phyloP scores from a whole-genome alignment of 768 basidiomycete species.

The Pisolithus orientalis region DNA sequence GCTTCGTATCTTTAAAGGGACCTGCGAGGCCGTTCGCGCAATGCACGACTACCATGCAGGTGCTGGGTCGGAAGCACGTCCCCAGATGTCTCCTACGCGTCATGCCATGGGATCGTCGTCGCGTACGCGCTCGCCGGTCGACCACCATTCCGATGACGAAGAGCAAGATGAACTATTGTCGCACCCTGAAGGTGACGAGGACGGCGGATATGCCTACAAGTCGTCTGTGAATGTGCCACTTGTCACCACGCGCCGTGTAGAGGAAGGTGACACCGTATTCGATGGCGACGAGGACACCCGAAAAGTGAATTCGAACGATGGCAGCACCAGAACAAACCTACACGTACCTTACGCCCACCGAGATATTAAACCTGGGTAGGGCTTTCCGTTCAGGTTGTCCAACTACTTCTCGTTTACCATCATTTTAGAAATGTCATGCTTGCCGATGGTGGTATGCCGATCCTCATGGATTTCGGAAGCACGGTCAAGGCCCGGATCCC shows the following conservation, averaged over 20 bases:
- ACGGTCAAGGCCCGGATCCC: constrained; percentile 78
- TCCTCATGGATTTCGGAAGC: constrained; percentile 99
- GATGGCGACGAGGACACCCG: constrained; percentile 73
- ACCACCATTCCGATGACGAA: constrained; percentile 40
- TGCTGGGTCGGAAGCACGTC: constrained; percentile 15
- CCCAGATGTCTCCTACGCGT: constrained; percentile 16
- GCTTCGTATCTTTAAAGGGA: constrained; percentile 85
- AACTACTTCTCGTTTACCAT: background rate
- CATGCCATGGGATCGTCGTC: constrained; percentile 17
- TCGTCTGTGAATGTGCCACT: constrained; percentile 49
- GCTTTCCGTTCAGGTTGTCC: constrained; percentile 4
- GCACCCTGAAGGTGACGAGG: constrained; percentile 67
- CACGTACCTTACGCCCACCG: constrained; percentile 91
- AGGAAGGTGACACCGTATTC: constrained; percentile 61
- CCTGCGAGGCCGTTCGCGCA: constrained; percentile 88
- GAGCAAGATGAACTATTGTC: constrained; percentile 70
- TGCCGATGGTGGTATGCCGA: constrained; percentile 84
- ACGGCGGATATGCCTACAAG: constrained; percentile 66
- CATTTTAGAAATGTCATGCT: constrained; percentile 87
- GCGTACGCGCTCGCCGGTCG: constrained; percentile 10
- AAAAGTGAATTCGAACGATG: constrained; percentile 35
- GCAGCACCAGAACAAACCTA: constrained; percentile 37
- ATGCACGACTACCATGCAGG: constrained; percentile 85
- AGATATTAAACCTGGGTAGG: constrained; percentile 93
- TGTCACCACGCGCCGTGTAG: constrained; percentile 45